Base-by-base conservation (phyloP, 2,329 filamentous ascomycete genomes). In the Ophiostoma sp. region DNA sequence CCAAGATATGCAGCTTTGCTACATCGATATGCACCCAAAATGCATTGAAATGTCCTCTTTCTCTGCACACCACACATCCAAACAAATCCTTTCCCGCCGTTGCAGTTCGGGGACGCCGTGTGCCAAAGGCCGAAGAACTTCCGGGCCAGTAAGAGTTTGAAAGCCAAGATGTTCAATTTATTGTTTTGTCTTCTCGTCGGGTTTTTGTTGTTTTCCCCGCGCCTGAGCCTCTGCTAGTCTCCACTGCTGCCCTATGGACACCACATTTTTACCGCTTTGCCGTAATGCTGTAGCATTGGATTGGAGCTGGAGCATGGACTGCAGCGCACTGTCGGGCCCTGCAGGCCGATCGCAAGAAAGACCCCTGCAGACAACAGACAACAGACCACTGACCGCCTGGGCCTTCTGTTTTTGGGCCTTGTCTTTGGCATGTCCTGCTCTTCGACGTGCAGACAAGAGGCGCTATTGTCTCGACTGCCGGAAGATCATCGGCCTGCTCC, bases 61-160 rank as follows among this genome's bases (percentile, higher is more conserved):
- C 7, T 25, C 31, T 59, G 55, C 55, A 59, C 25, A 42, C 36
- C n/a, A 19, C 59, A 63, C 33, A 55, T 25, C 6, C 50, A 55
- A 22, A 55, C 50, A 15, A 9, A 55, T 11, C 15, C 28, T 11
- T 31, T 55, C 66, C 66, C 45, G 66, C 15, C 19, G 66, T 69
- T 52, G 28, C 66, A 48, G 28, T 55, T 55, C 66, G 66, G 66
- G 45, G 45, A 52, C 66, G 66, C 66, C 66, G 61, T 45, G 31
- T 36, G 25, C 19, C 63, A 48, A 69, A n/a, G 66, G 45, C 66
- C 66, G 66, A 69, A 69, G 66, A 69, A 55, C 66, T 52, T 31
- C 66, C 66, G 66, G 36, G 31, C 36, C 8, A 11, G 36, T 48
- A 39, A 17, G 28, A 36, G 17, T 42, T 8, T 12, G 15, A 12